Percentiles rank a stretch among this genome's conserved stretches.
Evolutionary conservation across 1,284 basidiomycete species (phyloP).

Genomic region (Cutaneotrichosporon sp.): DNA sequence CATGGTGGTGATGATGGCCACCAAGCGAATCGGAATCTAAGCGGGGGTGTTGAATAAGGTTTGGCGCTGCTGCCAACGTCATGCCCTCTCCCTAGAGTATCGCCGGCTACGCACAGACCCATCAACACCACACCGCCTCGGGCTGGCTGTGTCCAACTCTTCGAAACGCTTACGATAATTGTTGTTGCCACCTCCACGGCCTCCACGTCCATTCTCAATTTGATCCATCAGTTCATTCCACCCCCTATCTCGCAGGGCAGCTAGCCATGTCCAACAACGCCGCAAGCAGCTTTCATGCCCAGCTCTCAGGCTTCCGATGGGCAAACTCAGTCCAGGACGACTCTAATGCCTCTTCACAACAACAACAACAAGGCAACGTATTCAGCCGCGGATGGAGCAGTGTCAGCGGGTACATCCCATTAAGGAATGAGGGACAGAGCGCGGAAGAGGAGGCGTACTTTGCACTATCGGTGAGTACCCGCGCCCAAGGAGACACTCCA

Average conservation of each 20-base stretch:
- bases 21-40: not conserved
- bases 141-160: too few species aligned
- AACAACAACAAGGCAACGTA: constrained; percentile 52
- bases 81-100: too few species aligned
- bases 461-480: constrained; percentile 67
- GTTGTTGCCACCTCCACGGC: too few species aligned
- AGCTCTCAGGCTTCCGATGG: constrained; percentile 68
- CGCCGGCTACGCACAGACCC: too few species aligned
- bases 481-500: too few species aligned
- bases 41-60: not conserved
- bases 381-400: constrained; percentile 54
- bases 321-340: constrained; percentile 69
- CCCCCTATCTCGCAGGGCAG: not conserved
- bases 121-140: too few species aligned
- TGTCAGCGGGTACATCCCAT: constrained; percentile 71
- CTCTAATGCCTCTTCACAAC: constrained; percentile 50
- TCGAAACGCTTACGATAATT: too few species aligned
- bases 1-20: not conserved
- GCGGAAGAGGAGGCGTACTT: constrained; percentile 98
- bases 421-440: constrained; percentile 72
- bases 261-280: constrained; percentile 29
- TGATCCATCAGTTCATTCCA: too few species aligned
- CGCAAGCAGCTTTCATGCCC: constrained; percentile 43
- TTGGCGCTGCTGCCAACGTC: not conserved
- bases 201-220: too few species aligned